Evolutionary conservation across 345 rosid genomes (phyloP).

Genomic region (Rhodamnia argentea): DNA sequence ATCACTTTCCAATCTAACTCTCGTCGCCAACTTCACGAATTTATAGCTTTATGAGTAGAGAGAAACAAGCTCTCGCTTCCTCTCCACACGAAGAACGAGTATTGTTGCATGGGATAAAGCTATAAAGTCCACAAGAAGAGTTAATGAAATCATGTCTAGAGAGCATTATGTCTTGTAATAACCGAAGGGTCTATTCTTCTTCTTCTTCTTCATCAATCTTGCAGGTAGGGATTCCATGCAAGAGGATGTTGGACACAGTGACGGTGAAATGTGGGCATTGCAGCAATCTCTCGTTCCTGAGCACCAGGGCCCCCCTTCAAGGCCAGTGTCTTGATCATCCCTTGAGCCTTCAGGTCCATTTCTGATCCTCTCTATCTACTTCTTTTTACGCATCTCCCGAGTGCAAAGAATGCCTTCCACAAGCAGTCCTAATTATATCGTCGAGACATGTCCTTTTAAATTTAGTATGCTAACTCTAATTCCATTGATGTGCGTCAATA

Average conservation of each 20-base stretch:
- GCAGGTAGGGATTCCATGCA: conserved; percentile 94
- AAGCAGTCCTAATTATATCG: not conserved
- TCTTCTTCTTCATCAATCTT: not conserved
- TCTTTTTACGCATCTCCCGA: not conserved
- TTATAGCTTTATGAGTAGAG: not conserved
- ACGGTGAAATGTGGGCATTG: conserved; percentile 98
- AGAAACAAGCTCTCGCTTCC: not conserved
- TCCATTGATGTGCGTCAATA: not conserved
- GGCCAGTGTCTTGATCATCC: conserved; percentile 64
- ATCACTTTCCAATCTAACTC: not conserved
- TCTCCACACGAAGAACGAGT: not conserved
- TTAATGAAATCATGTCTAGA: not conserved
- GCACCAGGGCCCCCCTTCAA: conserved; percentile 68
- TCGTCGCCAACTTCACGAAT: not conserved
- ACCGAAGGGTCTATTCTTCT: not conserved
- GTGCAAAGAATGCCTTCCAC: not conserved
- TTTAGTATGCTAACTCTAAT: not conserved
- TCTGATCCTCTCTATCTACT: not conserved
- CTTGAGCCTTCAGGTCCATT: conserved; percentile 32
- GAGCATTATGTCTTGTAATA: not conserved
- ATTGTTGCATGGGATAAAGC: not conserved
- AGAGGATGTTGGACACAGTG: conserved; percentile 78
- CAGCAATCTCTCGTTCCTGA: conserved; percentile 85
- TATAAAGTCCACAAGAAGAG: not conserved
- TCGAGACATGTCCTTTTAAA: not conserved